Percentiles rank a stretch among this genome's conserved stretches.
These are phyloP conservation scores for Paxillus rubicundulus DNA, from an alignment of 768 basidiomycete species.

Conservation along the genomic window DNA sequence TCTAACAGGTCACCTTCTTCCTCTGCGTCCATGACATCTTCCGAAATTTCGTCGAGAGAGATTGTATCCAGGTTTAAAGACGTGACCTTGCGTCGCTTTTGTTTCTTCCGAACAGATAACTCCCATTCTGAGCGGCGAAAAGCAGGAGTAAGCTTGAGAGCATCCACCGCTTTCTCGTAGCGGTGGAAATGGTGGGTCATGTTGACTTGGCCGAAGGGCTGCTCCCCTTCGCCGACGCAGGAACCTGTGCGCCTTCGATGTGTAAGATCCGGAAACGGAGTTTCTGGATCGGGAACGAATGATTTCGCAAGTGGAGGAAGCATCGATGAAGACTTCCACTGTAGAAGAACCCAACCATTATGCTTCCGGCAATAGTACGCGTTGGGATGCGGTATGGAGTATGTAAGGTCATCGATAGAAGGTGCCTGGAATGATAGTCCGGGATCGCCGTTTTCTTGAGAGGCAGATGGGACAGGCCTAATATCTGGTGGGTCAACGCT, in stretches of 20 bases:
- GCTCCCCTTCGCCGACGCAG: constrained; percentile 53
- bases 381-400: constrained; percentile 74
- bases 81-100: constrained; percentile 51
- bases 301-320: constrained; percentile 59
- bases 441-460: constrained; percentile 18
- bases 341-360: constrained; percentile 78
- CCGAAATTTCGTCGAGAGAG: constrained; percentile 21
- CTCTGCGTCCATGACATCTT: constrained; percentile 32
- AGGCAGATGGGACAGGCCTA: constrained; percentile 19
- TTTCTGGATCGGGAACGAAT: constrained; percentile 41
- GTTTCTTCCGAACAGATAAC: constrained; percentile 46
- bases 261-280: constrained; percentile 53
- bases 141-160: constrained; percentile 63
- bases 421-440: constrained; percentile 36
- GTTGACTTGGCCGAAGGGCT: constrained; percentile 47
- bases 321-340: constrained; percentile 62
- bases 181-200: constrained; percentile 81
- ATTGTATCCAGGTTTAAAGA: constrained; percentile 34
- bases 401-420: constrained; percentile 61
- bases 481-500: constrained; percentile 38
- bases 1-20: constrained; percentile 62
- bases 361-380: constrained; percentile 82
- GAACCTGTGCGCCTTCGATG: constrained; percentile 47
- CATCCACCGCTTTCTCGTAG: constrained; percentile 68
- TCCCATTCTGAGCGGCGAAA: constrained; percentile 62